Evolutionary conservation across 129 eudicot species (phyloP).

Genomic region (Artemisia annua): DNA sequence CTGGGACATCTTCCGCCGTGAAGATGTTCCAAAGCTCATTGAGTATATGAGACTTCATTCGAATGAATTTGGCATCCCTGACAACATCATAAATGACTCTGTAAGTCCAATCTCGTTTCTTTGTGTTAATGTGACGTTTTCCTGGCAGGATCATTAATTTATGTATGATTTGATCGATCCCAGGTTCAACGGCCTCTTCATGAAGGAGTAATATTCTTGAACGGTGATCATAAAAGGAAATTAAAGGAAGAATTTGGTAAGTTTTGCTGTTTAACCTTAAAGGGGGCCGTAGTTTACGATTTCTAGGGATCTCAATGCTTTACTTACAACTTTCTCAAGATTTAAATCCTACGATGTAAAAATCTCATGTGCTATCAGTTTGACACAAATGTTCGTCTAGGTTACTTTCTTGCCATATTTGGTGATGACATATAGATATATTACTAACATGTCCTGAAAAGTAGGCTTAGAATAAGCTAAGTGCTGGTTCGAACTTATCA

Average conservation of each 20-base stretch:
- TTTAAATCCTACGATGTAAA: neutral
- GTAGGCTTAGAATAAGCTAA: neutral
- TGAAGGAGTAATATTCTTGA: constrained; percentile 59
- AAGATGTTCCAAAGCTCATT: constrained; percentile 72
- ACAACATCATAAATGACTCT: constrained; percentile 32
- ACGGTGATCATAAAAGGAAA: constrained; percentile 61
- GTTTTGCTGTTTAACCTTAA: constrained; percentile 20
- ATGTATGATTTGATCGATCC: constrained; percentile 26
- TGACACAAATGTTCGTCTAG: constrained; percentile 1
- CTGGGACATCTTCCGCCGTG: constrained; percentile 87
- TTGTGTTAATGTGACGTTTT: constrained; percentile 1
- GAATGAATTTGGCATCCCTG: constrained; percentile 57
- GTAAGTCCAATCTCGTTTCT: constrained; percentile 37
- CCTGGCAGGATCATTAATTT: neutral
- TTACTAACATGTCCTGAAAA: constrained; percentile 1
- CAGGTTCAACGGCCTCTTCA: constrained; percentile 48
- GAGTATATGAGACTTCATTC: constrained; percentile 61
- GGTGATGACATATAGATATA: neutral
- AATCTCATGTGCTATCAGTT: neutral
- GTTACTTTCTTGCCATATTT: constrained; percentile 11
- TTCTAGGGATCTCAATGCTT: neutral
- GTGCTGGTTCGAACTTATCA: neutral
- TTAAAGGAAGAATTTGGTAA: constrained; percentile 90
- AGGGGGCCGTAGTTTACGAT: neutral
- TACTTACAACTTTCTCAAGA: neutral